Evolutionary conservation across 1,284 basidiomycete genomes (phyloP).

Genomic region (Albatrellus sp.): DNA sequence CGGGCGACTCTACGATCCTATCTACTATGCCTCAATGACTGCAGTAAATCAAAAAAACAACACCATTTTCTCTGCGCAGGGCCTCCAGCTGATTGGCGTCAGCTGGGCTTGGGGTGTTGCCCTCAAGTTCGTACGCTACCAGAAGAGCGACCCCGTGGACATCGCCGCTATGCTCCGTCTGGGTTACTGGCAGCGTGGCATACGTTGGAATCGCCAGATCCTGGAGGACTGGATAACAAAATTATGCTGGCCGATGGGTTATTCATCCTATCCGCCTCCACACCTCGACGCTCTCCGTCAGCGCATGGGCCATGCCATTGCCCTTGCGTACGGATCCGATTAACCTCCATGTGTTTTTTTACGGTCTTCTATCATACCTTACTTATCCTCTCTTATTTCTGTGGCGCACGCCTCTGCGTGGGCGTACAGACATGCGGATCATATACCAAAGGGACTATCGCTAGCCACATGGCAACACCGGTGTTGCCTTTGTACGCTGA

Average conservation of each 20-base stretch:
- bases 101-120: slow-evolving; percentile 58
- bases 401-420: background rate
- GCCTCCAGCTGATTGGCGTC: slow-evolving; percentile 44
- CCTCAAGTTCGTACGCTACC: slow-evolving; percentile 56
- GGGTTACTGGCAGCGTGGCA: slow-evolving; percentile 34
- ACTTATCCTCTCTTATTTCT: background rate
- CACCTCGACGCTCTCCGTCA: slow-evolving; percentile 30
- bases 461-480: too few species aligned
- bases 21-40: slow-evolving; percentile 37
- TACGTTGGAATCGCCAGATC: slow-evolving; percentile 37
- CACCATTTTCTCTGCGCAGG: slow-evolving; percentile 41
- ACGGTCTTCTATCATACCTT: background rate
- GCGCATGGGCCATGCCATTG: slow-evolving; percentile 37
- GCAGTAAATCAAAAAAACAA: slow-evolving; percentile 37
- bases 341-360: background rate
- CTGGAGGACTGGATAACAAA: slow-evolving; percentile 25
- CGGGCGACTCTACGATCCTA: slow-evolving; percentile 40
- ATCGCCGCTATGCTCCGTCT: slow-evolving; percentile 33
- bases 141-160: slow-evolving; percentile 29
- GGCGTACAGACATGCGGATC: too few species aligned
- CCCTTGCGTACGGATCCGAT: slow-evolving; percentile 11
- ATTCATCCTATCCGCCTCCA: slow-evolving; percentile 25
- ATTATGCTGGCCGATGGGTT: slow-evolving; percentile 12
- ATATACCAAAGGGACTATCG: too few species aligned
- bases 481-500: too few species aligned